Percentiles rank a stretch among this genome's conserved stretches.
Evolutionary conservation across 2,329 filamentous ascomycete genomes (phyloP).

Genomic region (Paraphoma chrysanthemicola): DNA sequence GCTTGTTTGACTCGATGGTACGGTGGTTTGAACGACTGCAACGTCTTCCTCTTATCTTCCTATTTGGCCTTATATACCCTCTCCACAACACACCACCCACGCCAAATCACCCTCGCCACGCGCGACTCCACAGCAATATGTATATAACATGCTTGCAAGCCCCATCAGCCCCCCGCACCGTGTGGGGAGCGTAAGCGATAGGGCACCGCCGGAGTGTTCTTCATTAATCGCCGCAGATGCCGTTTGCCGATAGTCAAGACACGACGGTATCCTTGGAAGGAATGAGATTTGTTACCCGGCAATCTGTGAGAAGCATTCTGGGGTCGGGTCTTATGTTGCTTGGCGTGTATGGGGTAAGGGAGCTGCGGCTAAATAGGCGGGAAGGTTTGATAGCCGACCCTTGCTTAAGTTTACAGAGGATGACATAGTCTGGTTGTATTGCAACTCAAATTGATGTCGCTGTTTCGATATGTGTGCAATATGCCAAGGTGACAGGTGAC

Average conservation of each 20-base stretch:
- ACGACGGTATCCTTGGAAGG: background rate
- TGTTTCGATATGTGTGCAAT: no score
- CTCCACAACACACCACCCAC: background rate
- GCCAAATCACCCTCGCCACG: background rate
- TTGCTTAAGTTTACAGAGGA: background rate
- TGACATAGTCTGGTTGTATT: background rate
- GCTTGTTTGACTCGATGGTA: background rate
- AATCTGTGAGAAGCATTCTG: conserved; percentile 28
- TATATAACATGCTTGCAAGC: background rate
- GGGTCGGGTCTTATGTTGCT: conserved; percentile 22
- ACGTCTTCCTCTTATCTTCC: background rate
- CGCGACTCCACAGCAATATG: background rate
- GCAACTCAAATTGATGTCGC: background rate
- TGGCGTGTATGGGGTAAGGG: conserved; percentile 12
- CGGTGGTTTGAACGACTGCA: background rate
- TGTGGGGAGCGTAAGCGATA: conserved; percentile 2
- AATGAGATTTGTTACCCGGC: conserved; percentile 1
- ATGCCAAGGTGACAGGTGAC: no score
- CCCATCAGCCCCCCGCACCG: background rate
- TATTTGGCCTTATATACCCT: background rate
- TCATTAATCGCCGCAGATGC: conserved; percentile 4
- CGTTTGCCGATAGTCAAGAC: conserved; percentile 7
- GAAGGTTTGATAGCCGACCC: conserved; percentile 5
- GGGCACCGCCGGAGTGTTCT: background rate
- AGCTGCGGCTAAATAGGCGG: conserved; percentile 19